phyloP scores from a whole-genome alignment of 306 rosid species.

The Corylus avellana region DNA sequence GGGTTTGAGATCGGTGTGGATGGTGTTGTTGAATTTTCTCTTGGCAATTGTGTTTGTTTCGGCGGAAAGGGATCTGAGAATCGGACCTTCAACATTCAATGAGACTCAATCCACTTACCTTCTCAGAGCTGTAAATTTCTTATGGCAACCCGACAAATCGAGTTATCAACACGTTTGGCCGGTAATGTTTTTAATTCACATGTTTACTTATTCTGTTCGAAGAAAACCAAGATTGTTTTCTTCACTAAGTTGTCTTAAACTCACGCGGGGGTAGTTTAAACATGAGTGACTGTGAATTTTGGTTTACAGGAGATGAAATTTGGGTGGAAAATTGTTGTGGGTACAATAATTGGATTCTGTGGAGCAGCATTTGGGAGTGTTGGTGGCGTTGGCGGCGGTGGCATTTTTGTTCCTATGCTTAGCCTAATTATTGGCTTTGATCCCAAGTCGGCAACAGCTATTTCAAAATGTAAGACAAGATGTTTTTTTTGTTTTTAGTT shows the following conservation, averaged over 20 bases:
- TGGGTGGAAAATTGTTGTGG: slow-evolving; percentile 78
- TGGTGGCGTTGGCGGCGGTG: slow-evolving; percentile 99
- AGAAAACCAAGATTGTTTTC: no score
- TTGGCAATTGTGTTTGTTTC: slow-evolving; percentile 47
- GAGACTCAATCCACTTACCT: slow-evolving; percentile 40
- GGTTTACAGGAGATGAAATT: slow-evolving; percentile 70
- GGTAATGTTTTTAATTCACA: slow-evolving; percentile 34
- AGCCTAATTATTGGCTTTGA: slow-evolving; percentile 86
- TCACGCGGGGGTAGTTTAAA: background rate
- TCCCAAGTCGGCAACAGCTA: slow-evolving; percentile 87
- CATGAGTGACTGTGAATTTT: slow-evolving; percentile 8
- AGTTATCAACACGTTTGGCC: slow-evolving; percentile 87
- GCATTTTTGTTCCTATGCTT: slow-evolving; percentile 97
- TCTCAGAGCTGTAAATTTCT: slow-evolving; percentile 51
- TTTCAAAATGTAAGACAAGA: slow-evolving; percentile 79
- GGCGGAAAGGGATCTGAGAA: slow-evolving; percentile 58
- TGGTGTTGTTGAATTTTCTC: slow-evolving; percentile 40
- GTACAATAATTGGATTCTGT: slow-evolving; percentile 68
- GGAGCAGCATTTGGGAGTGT: slow-evolving; percentile 98
- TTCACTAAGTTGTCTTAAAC: no score
- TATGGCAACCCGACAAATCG: slow-evolving; percentile 59
- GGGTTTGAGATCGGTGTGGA: slow-evolving; percentile 44
- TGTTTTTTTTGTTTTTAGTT: background rate
- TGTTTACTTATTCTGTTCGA: background rate
- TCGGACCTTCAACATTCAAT: slow-evolving; percentile 35